Conservation (phyloP, 164 flowering plant species). For the Platanus orientalis region DNA sequence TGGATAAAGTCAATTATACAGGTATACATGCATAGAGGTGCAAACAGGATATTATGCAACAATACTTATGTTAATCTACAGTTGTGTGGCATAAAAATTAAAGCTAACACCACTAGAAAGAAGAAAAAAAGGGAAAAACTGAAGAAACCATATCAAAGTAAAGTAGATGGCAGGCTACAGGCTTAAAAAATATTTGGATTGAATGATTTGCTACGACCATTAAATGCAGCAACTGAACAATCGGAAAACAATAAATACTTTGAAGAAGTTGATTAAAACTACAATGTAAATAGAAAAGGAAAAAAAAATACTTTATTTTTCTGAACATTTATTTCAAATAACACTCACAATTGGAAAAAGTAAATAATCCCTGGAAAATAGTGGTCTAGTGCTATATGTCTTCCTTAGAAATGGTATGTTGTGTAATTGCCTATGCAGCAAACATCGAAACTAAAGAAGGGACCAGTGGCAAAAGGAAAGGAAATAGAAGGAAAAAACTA, state of each 20-base stretch:
- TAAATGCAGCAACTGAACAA: too few relatives aligned
- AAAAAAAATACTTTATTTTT: background rate
- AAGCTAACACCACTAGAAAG: background rate
- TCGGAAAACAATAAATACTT: background rate
- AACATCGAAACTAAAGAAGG: background rate
- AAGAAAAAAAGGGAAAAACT: background rate
- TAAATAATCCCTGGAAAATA: background rate
- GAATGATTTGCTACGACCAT: background rate
- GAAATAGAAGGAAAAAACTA: too few relatives aligned
- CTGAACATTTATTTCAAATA: background rate
- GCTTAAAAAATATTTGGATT: background rate
- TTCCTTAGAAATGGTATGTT: background rate
- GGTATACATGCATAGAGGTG: too few relatives aligned
- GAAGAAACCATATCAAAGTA: background rate
- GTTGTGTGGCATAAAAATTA: background rate
- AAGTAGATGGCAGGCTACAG: background rate
- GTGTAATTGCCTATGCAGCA: background rate
- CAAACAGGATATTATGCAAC: too few relatives aligned
- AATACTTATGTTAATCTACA: background rate
- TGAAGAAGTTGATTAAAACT: background rate
- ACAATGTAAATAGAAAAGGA: background rate
- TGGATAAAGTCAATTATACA: too few relatives aligned
- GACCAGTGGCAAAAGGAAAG: background rate
- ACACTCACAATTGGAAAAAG: background rate
- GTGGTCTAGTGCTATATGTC: background rate